Evolutionary conservation across 2,329 filamentous ascomycete genomes (phyloP), one percentile per base, ranked within the genome.

Genomic region (Nigrograna mackinnonii): DNA sequence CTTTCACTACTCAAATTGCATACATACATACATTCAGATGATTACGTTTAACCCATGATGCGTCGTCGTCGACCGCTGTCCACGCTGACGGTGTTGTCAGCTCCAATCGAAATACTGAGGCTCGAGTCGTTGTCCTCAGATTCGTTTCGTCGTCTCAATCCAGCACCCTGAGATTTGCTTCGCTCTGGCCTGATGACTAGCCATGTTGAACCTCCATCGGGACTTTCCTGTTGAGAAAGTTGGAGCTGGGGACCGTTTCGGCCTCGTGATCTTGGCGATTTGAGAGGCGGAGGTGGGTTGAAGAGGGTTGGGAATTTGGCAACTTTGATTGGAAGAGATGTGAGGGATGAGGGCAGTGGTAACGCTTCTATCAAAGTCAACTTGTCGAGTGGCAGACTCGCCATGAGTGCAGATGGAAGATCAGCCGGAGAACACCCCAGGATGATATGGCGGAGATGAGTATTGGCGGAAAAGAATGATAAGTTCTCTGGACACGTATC

Each of bases 11-110:
- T n/a, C n/a, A n/a, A n/a, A n/a, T n/a, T n/a, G n/a, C n/a, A n/a
- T n/a, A n/a, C n/a, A n/a, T n/a, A n/a, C n/a, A n/a, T n/a, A n/a
- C n/a, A n/a, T n/a, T n/a, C n/a, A n/a, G n/a, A n/a, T n/a, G n/a
- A n/a, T n/a, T n/a, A n/a, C n/a, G n/a, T 6, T 19, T 37, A 60
- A 2, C 57, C 55, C 55, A 67, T 60, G 13, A 64, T 40, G 5
- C 64, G 52, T 39, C 63, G 47, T 35, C 63, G 41, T 18, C 63
- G 50, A 11, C 64, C 65, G 38, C 62, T 66, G 37, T 67, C 65
- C n/a, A 68, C 62, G 37, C 61, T 67, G 4, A 68, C 63, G 1
- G 63, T 67, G 21, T 68, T 68, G 35, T 68, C 64, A 22, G 63
- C 61, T 19, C 65, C 65, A 24, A 68, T 67, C 11, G 55, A 61